phyloP scores from a whole-genome alignment of 345 rosid genomes.

The Euphorbia lathyris region DNA sequence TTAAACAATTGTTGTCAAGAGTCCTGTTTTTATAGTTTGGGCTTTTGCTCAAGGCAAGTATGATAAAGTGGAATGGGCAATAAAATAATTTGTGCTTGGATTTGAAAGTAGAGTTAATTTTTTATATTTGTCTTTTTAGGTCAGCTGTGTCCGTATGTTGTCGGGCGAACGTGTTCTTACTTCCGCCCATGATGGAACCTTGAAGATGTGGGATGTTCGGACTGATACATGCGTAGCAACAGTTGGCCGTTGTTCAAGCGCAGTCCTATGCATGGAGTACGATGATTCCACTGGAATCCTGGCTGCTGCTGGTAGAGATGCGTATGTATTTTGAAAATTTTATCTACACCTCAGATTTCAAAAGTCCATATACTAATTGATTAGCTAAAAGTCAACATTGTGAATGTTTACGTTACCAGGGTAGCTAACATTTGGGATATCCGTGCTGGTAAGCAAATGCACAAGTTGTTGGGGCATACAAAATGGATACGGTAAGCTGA shows the following conservation, averaged over 20 bases:
- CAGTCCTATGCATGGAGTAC: conserved; percentile 90
- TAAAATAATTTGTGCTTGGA: neutral
- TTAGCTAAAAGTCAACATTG: conserved; percentile 11
- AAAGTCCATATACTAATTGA: neutral
- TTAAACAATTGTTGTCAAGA: neutral
- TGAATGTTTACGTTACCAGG: conserved; percentile 45
- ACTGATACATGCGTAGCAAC: conserved; percentile 97
- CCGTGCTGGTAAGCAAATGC: conserved; percentile 97
- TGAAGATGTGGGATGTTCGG: conserved; percentile 99
- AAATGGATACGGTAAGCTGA: conserved; percentile 92
- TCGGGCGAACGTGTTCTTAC: conserved; percentile 96
- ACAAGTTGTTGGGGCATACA: conserved; percentile 88
- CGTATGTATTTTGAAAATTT: conserved; percentile 47
- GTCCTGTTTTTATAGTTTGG: neutral
- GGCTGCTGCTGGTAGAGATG: conserved; percentile 98
- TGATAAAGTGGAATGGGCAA: neutral
- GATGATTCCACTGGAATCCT: conserved; percentile 94
- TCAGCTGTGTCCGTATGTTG: conserved; percentile 86
- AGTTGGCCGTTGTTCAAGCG: conserved; percentile 93
- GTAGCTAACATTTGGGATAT: conserved; percentile 95
- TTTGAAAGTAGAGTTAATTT: conserved; percentile 3
- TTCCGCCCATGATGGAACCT: conserved; percentile 87
- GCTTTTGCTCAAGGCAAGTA: neutral
- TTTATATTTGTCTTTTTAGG: conserved; percentile 40
- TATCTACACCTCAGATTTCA: neutral